Evolutionary conservation across 106 monocot species (phyloP), one percentile per base, ranked within the genome.

Genomic region (Amphibolis antarctica): DNA sequence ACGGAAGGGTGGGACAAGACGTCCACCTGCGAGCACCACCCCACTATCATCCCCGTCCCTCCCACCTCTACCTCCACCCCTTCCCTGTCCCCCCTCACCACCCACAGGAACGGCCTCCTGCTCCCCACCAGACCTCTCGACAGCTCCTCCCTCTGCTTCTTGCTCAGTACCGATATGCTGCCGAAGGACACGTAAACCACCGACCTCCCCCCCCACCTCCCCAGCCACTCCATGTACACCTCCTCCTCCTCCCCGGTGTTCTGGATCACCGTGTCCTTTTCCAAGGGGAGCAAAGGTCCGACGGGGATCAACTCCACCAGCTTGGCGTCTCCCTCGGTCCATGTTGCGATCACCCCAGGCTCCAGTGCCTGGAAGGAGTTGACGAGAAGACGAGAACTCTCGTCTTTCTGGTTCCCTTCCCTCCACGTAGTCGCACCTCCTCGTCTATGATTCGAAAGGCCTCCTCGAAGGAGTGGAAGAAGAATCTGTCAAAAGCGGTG

Each of bases 181-280:
- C 89, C 89, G 63, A 89, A 89, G 3, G 89, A 82, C 13, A 89
- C 57, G 74, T 85, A 89, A 12, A 89, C 70, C 19, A 89, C 89
- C 18, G 85, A 82, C 27, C 64, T 59, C 22, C 66, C 82, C 53
- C 67, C 50, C 66, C 68, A 65, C 19, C 70, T 1, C 57, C 74
- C 28, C 28, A 86, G 66, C 82, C 80, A 80, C 42, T 75, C 64
- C 71, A 65, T 45, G 66, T 77, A 79, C 3, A 21, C 43, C 1
- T 31, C 44, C 53, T 60, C 62, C 26, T 49, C 56, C 19, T 77
- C 75, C 2, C 45, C 11, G 12, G 54, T 18, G 5, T n/a, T 1
- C 12, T 53, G 43, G 27, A 20, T 13, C 22, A 18, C 10, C 28
- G 12, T 26, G 20, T 0, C 3, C 18, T 23, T 13, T 14, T 2